Conservation (phyloP, 2,329 filamentous ascomycete species). For the Nigrospora oryzae region DNA sequence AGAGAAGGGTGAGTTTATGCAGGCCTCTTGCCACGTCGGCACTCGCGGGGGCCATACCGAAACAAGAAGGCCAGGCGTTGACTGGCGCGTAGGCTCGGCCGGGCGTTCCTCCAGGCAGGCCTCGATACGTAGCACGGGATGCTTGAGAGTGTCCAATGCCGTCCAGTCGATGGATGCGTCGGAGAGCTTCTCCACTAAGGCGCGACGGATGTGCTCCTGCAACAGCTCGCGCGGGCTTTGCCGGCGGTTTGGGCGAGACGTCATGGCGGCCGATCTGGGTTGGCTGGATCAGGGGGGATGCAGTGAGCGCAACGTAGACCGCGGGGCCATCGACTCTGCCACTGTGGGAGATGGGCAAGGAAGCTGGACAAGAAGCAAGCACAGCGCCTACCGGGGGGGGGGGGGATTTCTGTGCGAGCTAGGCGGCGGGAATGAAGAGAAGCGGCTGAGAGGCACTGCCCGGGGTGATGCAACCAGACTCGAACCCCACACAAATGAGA, state of each 20-base stretch:
- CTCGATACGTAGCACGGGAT: conserved; percentile 9
- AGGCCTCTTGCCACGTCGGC: background rate
- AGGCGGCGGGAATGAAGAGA: no score
- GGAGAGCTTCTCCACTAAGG: conserved; percentile 8
- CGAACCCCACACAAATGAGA: no score
- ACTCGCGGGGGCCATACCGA: conserved; percentile 5
- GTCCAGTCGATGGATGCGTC: conserved; percentile 9
- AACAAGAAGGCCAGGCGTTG: conserved; percentile 5
- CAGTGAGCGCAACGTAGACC: no score
- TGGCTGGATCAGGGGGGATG: no score
- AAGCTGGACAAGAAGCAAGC: no score
- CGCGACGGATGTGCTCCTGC: conserved; percentile 7
- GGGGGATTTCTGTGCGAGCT: no score
- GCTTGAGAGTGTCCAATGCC: conserved; percentile 4
- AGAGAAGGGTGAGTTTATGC: background rate
- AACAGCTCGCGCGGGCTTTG: conserved; percentile 1
- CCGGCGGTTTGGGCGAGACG: background rate
- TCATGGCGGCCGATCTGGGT: background rate
- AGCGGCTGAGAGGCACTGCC: no score
- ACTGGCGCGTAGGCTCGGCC: background rate
- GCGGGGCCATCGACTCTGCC: no score
- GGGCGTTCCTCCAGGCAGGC: conserved; percentile 8
- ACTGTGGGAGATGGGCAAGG: no score
- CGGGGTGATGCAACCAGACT: no score
- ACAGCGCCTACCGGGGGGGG: no score